Percentiles rank a stretch among this genome's conserved stretches.
Evolutionary conservation across 148 eudicot genomes (phyloP).

Genomic region (Pouteria glomerata): DNA sequence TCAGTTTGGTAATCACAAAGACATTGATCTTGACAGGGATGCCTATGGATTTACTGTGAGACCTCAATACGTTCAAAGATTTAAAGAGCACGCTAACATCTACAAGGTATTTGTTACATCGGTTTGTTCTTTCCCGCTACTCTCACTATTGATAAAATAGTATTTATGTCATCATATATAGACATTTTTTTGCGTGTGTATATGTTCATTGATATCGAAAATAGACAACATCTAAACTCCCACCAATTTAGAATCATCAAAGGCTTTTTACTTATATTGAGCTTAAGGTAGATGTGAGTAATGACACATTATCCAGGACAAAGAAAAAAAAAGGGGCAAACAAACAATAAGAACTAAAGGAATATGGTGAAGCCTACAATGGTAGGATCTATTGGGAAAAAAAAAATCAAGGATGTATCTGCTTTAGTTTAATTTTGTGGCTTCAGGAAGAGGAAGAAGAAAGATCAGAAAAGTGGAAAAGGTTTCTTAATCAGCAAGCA

Average conservation of each 20-base stretch:
- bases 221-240: not conserved
- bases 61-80: conserved; percentile 78
- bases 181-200: not conserved
- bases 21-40: conserved; percentile 49
- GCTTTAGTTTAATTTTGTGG: conserved; percentile 1
- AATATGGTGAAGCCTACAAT: not conserved
- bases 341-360: not conserved
- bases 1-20: conserved; percentile 4
- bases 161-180: not conserved
- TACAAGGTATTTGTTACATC: conserved; percentile 46
- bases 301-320: not conserved
- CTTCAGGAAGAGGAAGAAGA: conserved; percentile 84
- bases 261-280: not conserved
- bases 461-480: conserved; percentile 72
- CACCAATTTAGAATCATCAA: not conserved
- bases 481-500: conserved; percentile 64
- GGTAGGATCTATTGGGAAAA: not conserved
- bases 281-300: not conserved
- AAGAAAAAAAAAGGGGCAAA: no score
- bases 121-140: not conserved
- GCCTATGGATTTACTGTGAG: conserved; percentile 87
- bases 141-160: no score
- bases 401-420: not conserved
- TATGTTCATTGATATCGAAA: not conserved
- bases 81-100: conserved; percentile 57